Evolutionary conservation across 257 asterid genomes (phyloP), one percentile per base, ranked within the genome.

Genomic region (Solanum ossicruentum): DNA sequence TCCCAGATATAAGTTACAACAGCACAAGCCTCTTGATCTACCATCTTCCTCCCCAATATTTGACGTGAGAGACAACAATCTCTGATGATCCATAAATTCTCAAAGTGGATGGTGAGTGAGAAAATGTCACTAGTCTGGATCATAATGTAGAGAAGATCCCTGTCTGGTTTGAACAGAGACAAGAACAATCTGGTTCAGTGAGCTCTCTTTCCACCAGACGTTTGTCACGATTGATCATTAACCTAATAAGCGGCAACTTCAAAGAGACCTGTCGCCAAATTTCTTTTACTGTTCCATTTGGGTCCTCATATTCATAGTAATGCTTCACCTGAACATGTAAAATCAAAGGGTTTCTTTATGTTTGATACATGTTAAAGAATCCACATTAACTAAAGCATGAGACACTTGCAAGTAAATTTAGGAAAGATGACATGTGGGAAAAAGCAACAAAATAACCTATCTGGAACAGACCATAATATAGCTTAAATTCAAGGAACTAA

Each of bases 171-270:
- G 99, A 93, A 89, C 97, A 96, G 63, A 95, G 88, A 83, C 98
- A 96, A 7, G 99, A 91, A 84, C 98, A 96, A 84, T 95, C 98
- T 12, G 95, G 95, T 49, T 92, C 93, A 5, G 84, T 63, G 85
- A 90, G 88, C 39, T 93, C 95, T 88, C 95, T 91, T 77, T 72
- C 78, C 87, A 94, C 96, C 45, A 94, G 90, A 71, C 98, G 89
- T 75, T 94, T 94, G 80, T 93, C 97, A 13, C 98, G 99, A 85
- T 95, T 95, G 79, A 88, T 93, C 98, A 96, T 96, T 41, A 96
- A 93, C 86, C 92, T 93, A 85, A 94, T 82, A n/a, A 91, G 95
- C 9, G 96, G 95, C 54, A 96, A 86, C 92, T 96, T 96, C 56
- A 84, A 88, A 41, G 98, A 92, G 75, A 96, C 97, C 87, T 96